phyloP scores from a whole-genome alignment of 1,284 basidiomycete genomes.

The Puccinia polysora region DNA sequence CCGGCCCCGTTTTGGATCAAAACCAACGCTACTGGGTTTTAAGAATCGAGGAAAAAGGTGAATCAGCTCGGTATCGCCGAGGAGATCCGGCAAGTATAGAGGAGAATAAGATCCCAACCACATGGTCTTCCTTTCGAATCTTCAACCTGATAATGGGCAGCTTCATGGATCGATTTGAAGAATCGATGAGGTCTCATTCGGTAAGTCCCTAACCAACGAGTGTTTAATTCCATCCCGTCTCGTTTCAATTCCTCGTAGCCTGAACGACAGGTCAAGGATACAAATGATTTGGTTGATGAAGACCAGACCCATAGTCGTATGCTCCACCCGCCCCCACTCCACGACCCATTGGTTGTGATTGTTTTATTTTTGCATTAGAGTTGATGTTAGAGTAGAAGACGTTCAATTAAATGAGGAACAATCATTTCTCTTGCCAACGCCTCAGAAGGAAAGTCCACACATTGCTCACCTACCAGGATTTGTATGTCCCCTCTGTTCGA shows the following conservation, averaged over 20 bases:
- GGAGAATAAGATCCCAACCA: conserved; percentile 55
- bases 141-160: conserved; percentile 45
- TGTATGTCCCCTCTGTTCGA: too few relatives aligned
- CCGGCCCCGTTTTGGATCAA: too few relatives aligned
- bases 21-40: conserved; percentile 49
- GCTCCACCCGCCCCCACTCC: too few relatives aligned
- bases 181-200: conserved; percentile 53
- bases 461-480: too few relatives aligned
- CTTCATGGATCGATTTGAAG: conserved; percentile 51
- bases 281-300: conserved; percentile 49
- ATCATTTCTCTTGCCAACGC: too few relatives aligned
- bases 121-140: neutral
- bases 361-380: too few relatives aligned
- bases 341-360: too few relatives aligned
- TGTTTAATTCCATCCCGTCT: conserved; percentile 53
- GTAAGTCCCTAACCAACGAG: conserved; percentile 55
- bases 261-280: conserved; percentile 56
- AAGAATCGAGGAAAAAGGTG: conserved; percentile 49
- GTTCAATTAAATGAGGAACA: too few relatives aligned
- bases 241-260: conserved; percentile 54
- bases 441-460: too few relatives aligned
- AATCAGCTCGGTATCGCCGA: conserved; percentile 52
- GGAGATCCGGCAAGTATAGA: conserved; percentile 55
- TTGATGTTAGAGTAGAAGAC: too few relatives aligned
- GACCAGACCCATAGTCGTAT: conserved; percentile 55